Conservation (phyloP, 257 asterid species). For the Capsicum rhomboideum region DNA sequence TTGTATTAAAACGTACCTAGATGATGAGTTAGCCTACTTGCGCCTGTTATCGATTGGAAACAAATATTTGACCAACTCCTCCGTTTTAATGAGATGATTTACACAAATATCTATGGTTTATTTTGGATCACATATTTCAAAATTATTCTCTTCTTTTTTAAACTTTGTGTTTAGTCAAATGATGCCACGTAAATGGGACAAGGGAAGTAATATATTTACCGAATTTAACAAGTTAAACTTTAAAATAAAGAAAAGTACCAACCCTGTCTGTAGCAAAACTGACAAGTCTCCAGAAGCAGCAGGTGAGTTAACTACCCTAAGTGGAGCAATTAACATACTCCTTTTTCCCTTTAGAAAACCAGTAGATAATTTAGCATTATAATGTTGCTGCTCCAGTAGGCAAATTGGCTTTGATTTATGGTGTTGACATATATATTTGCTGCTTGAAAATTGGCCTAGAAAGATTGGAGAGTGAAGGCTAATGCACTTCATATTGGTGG, state of each 20-base stretch:
- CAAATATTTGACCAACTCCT: too few relatives aligned
- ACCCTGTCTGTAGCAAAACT: constrained; percentile 43
- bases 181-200: too few relatives aligned
- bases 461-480: background rate
- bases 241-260: background rate
- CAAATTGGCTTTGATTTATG: background rate
- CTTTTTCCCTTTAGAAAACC: background rate
- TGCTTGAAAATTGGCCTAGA: background rate
- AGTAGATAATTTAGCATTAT: background rate
- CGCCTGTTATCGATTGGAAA: too few relatives aligned
- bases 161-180: too few relatives aligned
- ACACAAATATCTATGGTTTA: too few relatives aligned
- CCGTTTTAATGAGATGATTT: too few relatives aligned
- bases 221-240: background rate
- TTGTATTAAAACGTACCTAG: too few relatives aligned
- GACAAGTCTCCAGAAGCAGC: constrained; percentile 25
- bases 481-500: background rate
- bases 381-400: background rate
- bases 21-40: too few relatives aligned
- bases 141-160: too few relatives aligned
- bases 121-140: too few relatives aligned
- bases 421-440: background rate
- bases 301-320: constrained; percentile 2
- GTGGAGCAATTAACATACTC: background rate
- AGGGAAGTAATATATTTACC: too few relatives aligned